A percentile compares a stretch with the other conserved stretches of the same genome.
Conservation (phyloP, 768 basidiomycete genomes). For the Macrolepiota albuminosa region DNA sequence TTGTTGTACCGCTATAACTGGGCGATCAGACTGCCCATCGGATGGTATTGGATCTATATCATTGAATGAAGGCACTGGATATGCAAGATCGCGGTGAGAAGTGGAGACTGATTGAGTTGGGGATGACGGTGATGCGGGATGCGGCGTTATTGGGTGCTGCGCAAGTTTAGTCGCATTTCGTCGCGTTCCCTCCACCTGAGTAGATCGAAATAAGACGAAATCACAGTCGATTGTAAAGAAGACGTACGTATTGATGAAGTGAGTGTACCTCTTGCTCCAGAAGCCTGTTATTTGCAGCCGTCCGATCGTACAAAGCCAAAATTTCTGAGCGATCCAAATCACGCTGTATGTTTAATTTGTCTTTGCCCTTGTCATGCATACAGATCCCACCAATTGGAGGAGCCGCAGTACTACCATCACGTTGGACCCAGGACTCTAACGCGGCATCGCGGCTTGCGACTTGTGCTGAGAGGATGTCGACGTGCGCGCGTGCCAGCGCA, state of each 20-base stretch:
- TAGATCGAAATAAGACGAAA: background rate
- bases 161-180: background rate
- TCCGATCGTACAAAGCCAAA: constrained; percentile 26
- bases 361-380: background rate
- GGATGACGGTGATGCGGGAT: background rate
- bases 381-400: background rate
- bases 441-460: constrained; percentile 47
- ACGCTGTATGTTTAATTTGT: background rate
- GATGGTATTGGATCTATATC: too few species aligned
- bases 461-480: constrained; percentile 40
- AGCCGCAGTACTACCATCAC: background rate
- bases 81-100: background rate
- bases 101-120: background rate
- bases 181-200: constrained; percentile 9
- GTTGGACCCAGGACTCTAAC: constrained; percentile 25
- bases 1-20: background rate
- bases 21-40: background rate
- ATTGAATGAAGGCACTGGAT: background rate
- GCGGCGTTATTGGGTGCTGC: background rate
- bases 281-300: constrained; percentile 27
- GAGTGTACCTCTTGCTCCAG: constrained; percentile 33
- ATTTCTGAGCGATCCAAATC: constrained; percentile 23
- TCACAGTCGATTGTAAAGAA: background rate
- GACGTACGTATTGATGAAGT: constrained; percentile 24
- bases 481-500: constrained; percentile 26